Base-by-base conservation (phyloP, 768 basidiomycete genomes). In the Amanita inopinata region DNA sequence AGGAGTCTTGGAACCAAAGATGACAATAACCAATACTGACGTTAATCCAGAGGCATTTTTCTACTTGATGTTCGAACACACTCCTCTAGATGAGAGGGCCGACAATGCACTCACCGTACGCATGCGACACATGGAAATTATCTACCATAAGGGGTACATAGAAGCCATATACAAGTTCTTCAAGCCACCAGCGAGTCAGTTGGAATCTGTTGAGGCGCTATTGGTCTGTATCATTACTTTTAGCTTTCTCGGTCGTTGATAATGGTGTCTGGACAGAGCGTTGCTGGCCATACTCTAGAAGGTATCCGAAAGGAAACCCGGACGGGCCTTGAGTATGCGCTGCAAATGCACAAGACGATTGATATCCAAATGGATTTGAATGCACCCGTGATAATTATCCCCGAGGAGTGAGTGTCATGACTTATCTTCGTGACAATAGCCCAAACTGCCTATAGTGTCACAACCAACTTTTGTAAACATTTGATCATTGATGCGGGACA, bases 361-460 rank as follows among this genome's bases (percentile, higher is more conserved):
- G 93, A 98, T 57, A 69, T 99, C n/a, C 86, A 89, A 50, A 77
- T 99, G 65, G 93, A 99, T 54, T 74, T 99, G 71, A 88, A 94
- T 53, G 91, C 96, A 0, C 96, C 96, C 4, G 78, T 99, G 51
- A 96, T 99, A 56, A 90, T 99, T 53, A 75, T 98, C 40, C 96
- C 96, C 1, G 94, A 98, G 64, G 80, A 89, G 90, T 92, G 56
- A 43, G 67, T 58, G 12, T 8, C 17, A 4, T 39, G 6, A 33
- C 24, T 40, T 17, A 4, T 40, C 22, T 15, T 25, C 20, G 18
- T 44, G 32, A 22, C 30, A 12, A 6, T 41, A 48, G 25, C 51
- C 33, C 37, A 44, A 40, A 30, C 7, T 25, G 17, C 46, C 41
- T 46, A 1, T 45, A 94, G 90, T 51, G 74, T 97, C 38, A 83